Percentiles rank a stretch among this genome's conserved stretches.
These are phyloP conservation scores for Ambrosia artemisiifolia DNA, from an alignment of 129 eudicot genomes.

Conservation along the genomic window DNA sequence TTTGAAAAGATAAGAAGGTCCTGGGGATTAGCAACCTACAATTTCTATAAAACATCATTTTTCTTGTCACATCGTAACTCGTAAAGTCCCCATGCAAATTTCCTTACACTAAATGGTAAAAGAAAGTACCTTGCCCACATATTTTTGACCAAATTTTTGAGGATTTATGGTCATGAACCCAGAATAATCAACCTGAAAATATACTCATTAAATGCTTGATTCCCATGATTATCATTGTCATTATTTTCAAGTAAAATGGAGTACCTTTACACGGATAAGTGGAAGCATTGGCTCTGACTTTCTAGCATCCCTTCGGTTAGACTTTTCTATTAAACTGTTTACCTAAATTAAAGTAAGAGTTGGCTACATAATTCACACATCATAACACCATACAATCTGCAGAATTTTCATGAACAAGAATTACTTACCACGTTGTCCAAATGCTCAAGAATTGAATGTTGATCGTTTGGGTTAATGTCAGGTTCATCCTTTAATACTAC, in stretches of 20 bases:
- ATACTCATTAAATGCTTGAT: conserved; percentile 1
- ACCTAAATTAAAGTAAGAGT: conserved; percentile 48
- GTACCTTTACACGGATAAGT: conserved; percentile 88
- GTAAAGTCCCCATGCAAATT: neutral
- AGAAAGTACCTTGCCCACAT: conserved; percentile 89
- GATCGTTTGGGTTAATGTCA: conserved; percentile 88
- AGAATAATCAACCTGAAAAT: conserved; percentile 87
- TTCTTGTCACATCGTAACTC: neutral
- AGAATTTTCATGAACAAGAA: neutral
- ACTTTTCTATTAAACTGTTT: conserved; percentile 65
- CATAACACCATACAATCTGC: conserved; percentile 17
- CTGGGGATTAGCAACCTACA: conserved; percentile 97
- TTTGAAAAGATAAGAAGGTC: conserved; percentile 93
- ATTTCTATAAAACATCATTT: conserved; percentile 16
- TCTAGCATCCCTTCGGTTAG: conserved; percentile 42
- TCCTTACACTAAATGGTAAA: neutral
- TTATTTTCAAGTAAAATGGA: neutral
- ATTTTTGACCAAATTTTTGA: conserved; percentile 94
- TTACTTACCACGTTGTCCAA: conserved; percentile 70
- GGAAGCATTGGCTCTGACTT: conserved; percentile 74
- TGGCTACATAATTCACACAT: conserved; percentile 1
- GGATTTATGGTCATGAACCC: conserved; percentile 98
- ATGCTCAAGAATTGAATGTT: conserved; percentile 87
- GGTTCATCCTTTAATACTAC: conserved; percentile 79
- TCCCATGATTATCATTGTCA: conserved; percentile 12